phyloP scores from a whole-genome alignment of 1,139 yeast genomes.

The Suhomyces coccinellae region DNA sequence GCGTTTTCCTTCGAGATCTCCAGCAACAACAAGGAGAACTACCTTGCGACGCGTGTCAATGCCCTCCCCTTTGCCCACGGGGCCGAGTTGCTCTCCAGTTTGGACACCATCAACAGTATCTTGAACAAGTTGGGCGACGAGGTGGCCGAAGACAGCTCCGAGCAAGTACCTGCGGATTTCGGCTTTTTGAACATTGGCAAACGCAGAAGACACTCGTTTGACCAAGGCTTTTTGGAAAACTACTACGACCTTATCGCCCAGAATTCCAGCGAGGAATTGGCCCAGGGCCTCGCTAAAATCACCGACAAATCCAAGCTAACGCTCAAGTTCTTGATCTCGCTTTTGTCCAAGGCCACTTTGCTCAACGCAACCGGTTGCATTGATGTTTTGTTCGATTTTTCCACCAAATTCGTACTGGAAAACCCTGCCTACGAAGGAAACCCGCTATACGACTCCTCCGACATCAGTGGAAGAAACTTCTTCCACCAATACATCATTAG shows the following conservation, averaged over 20 bases:
- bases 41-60: constrained; percentile 66
- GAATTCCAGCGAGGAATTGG: constrained; percentile 47
- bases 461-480: constrained; percentile 79
- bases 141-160: constrained; percentile 15
- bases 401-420: constrained; percentile 18
- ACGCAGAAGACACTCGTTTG: constrained; percentile 27
- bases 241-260: constrained; percentile 36
- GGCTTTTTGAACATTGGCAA: constrained; percentile 20
- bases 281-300: constrained; percentile 35
- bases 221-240: constrained; percentile 29
- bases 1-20: constrained; percentile 36
- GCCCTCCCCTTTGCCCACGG: constrained; percentile 81
- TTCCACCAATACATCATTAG: constrained; percentile 81
- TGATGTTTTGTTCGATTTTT: constrained; percentile 45
- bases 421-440: constrained; percentile 21
- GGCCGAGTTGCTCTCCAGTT: constrained; percentile 52
- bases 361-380: constrained; percentile 54
- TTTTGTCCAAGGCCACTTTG: constrained; percentile 66
- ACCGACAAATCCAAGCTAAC: constrained; percentile 25
- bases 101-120: constrained; percentile 56
- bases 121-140: constrained; percentile 41
- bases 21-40: constrained; percentile 63
- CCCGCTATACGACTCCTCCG: constrained; percentile 55
- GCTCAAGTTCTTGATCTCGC: constrained; percentile 49
- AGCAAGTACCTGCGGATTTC: constrained; percentile 11